Base-by-base conservation (phyloP, 306 rosid genomes). In the Citrullus amarus region DNA sequence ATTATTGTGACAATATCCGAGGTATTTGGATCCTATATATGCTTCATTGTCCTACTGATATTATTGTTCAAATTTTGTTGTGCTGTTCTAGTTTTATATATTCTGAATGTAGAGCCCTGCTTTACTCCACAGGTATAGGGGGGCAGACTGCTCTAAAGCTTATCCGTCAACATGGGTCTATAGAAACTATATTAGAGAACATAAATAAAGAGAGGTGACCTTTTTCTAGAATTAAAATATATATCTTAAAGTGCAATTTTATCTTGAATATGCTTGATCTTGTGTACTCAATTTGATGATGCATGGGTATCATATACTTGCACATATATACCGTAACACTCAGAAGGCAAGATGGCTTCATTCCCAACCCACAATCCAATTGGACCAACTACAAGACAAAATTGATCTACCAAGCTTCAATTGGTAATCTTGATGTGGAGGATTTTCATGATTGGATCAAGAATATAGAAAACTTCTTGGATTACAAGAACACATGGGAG, bases 141-240 rank as follows among this genome's bases (percentile, higher is more conserved):
- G 98, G 98, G 79, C 87, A 70, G 83, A 92, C 97, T 75, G 98
- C 98, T 72, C 86, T 95, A 86, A 95, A 95, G 86, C 97, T 94
- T 81, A 88, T 92, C 79, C 96, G 93, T 67, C 97, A 92, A 82
- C 98, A 95, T 79, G 97, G 98, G 51, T 89, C 92, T 62, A 95
- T 95, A 48, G 98, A 95, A 83, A 88, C 36, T 73, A 92, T 95
- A 79, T 80, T 95, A 80, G 98, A 91, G 90, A 92, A 89, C 81
- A 79, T 95, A 66, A 91, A 83, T 86, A 91, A 81, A 89, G 97
- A 95, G 82, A 95, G 98, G 97, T 95, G 63, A 65, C 20, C 39
- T 78, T n/a, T 78, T 51, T 75, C 36, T 70, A 32, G 12, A 25
- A 46, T 44, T 25, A 32, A 44, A 68, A 43, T 68, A 41, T n/a